Evolutionary conservation across 192 early-diverging fungal species (phyloP), one percentile per base, ranked within the genome.

Genomic region (Dimargaris xerosporica): DNA sequence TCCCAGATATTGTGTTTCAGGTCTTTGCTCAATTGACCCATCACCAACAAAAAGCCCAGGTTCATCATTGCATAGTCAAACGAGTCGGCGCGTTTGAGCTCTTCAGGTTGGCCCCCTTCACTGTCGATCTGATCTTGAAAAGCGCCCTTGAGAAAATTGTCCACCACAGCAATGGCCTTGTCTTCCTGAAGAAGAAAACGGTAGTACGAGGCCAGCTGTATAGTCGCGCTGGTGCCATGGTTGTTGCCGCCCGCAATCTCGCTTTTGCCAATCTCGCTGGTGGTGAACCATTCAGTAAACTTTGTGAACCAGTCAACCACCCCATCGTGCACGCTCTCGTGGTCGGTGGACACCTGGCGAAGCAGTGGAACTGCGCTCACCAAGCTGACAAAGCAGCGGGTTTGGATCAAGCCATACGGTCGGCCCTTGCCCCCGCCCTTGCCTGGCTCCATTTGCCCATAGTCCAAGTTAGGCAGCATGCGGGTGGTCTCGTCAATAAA

Each of bases 391-490:
- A 59, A 19, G 23, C 56, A 59, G 31, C 56, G 56, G 23, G 34
- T 39, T 41, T 39, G 23, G 31, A 59, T 59, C 13, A 39, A 5
- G 17, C 56, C 56, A 28, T 29, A 19, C 5, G 30, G 1, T 19
- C 56, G 56, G 39, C 56, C 56, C 56, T 59, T 30, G 19, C 16
- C 17, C 11, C 34, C 31, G 5, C 23, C 15, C 16, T 31, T 31
- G 29, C 56, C 56, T 29, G 31, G 56, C 41, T n/a, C 31, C 15
- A 59, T 41, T 41, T 59, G 56, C 1, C 34, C 30, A 34, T 59
- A 59, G 41, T 59, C 56, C 12, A 59, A 39, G 29, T 59, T 59
- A n/a, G 56, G 56, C 3, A 42, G 34, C 56, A 59, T 59, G 10
- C 31, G 31, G 31, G 56, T 59, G 19, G 19, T 16, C 17, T 29